phyloP scores from a whole-genome alignment of 371 early-diverging fungal genomes.

The Circinella minor region DNA sequence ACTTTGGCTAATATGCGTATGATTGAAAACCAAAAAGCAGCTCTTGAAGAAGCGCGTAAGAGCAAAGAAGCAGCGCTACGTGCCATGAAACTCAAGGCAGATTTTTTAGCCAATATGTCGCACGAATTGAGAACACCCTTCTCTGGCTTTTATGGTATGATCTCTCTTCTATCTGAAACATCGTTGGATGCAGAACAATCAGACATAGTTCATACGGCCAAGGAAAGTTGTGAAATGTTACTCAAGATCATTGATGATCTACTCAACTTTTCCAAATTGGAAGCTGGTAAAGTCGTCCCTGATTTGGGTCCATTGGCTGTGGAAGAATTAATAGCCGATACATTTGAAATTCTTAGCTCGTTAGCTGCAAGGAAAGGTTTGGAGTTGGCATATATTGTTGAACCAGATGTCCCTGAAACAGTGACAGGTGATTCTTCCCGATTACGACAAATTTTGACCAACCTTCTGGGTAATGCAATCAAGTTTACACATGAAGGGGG shows the following conservation, averaged over 20 bases:
- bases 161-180: conserved; percentile 61
- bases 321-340: conserved; percentile 59
- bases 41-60: conserved; percentile 53
- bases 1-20: conserved; percentile 51
- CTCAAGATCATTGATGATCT: conserved; percentile 52
- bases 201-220: conserved; percentile 64
- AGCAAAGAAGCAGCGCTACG: conserved; percentile 55
- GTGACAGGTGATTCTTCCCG: conserved; percentile 48
- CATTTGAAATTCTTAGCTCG: conserved; percentile 57
- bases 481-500: conserved; percentile 69
- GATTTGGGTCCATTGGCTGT: conserved; percentile 58
- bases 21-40: conserved; percentile 57
- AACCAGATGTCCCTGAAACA: conserved; percentile 48
- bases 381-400: conserved; percentile 57
- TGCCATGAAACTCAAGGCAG: conserved; percentile 55
- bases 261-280: conserved; percentile 59
- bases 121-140: conserved; percentile 66
- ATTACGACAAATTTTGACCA: conserved; percentile 50
- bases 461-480: conserved; percentile 66
- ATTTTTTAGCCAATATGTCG: conserved; percentile 69
- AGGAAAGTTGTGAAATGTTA: conserved; percentile 62
- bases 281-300: conserved; percentile 50
- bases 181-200: conserved; percentile 59
- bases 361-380: conserved; percentile 56
- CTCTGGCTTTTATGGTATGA: conserved; percentile 69